Base-by-base conservation (phyloP, 371 early-diverging fungal species). In the Mortierella sp. region DNA sequence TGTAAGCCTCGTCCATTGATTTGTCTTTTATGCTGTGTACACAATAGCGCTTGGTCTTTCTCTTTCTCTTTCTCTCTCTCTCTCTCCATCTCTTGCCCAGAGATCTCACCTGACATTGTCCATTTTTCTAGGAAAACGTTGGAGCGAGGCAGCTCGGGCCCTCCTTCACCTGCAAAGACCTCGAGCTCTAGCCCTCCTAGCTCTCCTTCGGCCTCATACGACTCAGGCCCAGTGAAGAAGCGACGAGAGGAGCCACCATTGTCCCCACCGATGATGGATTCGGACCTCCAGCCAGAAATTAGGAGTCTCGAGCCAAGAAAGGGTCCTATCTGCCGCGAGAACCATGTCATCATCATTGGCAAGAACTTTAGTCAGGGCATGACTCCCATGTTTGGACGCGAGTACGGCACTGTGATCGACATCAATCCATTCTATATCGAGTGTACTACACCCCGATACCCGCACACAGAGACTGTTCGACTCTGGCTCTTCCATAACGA, bases 311-410 rank as follows among this genome's bases (percentile, higher is more conserved):
- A 64, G 57, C 79, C 79, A 3, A 63, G 67, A 43, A 66, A 46
- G 14, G 79, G 79, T 0, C 79, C 79, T 2, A 79, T 79, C 64
- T 79, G 79, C 30, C 73, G 68, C 43, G 79, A 79, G 60, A 79
- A 79, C 64, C 79, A 79, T 53, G 79, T 79, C 48, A 79, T 79
- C 63, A 79, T 79, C 29, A 72, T 79, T 45, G 79, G 79, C 14
- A 66, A 72, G 53, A 79, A 79, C 60, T 79, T 79, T 43, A 56
- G 66, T 19, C 44, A 64, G 4, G 79, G 79, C 45, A 79, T 79
- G 79, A 79, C 66, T 2, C 79, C 79, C 3, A 72, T 79, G 73
- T 79, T 79, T 56, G 79, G 79, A 12, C 73, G 66, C 0, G 79
- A 79, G 19, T 63, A 68, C 19, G 79, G 73, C 51, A 72, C 64